Base-by-base conservation (phyloP, 495 filamentous ascomycete species). In the Penicillium silybi region DNA sequence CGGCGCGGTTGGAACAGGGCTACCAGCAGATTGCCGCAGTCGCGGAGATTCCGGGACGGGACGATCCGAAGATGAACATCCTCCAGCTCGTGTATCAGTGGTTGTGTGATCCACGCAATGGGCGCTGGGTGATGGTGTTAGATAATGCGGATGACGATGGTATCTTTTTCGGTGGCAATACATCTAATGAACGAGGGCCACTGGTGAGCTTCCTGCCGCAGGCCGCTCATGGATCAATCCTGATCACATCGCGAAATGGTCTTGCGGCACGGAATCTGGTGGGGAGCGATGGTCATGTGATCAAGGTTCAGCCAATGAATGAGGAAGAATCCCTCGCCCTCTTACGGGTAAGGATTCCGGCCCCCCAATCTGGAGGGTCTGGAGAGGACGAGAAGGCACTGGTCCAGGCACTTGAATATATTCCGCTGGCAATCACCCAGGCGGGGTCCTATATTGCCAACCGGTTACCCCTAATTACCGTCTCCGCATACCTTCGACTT, bases 21-120 rank as follows among this genome's bases (percentile, higher is more conserved):
- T 74, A 54, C 54, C 52, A 53, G 39, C 62, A 67, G 8, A 72
- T 79, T 51, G 71, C 73, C 41, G 44, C 71, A 22, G 34, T 20
- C 8, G 27, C 66, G 26, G 63, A 71, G 48, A 66, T 77, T 17
- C 53, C 54, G n/a, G 61, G 64, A 4, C 59, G 63, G 15, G 8
- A 73, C 13, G 61, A 78, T 55, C 67, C 63, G n/a, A 56, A 66
- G 22, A 62, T 54, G 6, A 61, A 78, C 58, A 62, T 72, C 10
- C 67, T 74, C 37, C 10, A 64, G 52, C 66, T 72, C 5, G 66
- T 77, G 10, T 41, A 64, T 27, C 52, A 64, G 52, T 77, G 61
- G 71, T 57, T 77, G 16, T 37, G 57, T 5, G 69, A 71, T 47
- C 50, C 64, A n/a, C 56, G 54, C 52, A 63, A 57, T 39, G 27